These are phyloP conservation scores for Penicillium sp. DNA, from an alignment of 2,329 filamentous ascomycete species.

Conservation along the genomic window DNA sequence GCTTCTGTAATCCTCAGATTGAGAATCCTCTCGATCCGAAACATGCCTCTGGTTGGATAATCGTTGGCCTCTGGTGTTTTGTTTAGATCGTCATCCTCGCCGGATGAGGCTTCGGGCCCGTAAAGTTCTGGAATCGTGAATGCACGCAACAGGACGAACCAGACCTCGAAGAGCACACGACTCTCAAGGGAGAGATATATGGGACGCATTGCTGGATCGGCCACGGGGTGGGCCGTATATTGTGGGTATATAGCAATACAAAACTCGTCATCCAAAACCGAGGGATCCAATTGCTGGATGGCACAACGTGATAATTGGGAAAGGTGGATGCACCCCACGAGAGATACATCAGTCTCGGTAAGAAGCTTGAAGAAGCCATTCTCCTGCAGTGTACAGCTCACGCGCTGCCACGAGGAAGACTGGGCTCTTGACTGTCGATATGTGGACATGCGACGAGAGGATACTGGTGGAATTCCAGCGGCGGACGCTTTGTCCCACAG, in stretches of 20 bases:
- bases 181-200: constrained; percentile 86
- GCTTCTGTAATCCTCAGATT: constrained; percentile 61
- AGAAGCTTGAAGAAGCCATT: constrained; percentile 92
- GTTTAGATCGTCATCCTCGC: constrained; percentile 52
- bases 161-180: constrained; percentile 90
- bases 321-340: constrained; percentile 80
- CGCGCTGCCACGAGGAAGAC: constrained; percentile 72
- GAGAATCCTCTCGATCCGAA: constrained; percentile 62
- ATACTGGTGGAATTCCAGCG: constrained; percentile 37
- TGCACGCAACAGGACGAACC: constrained; percentile 87
- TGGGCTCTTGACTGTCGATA: constrained; percentile 57
- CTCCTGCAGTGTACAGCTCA: constrained; percentile 91
- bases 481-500: constrained; percentile 77
- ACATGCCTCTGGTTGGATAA: constrained; percentile 56
- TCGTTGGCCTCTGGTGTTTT: constrained; percentile 29
- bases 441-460: constrained; percentile 48
- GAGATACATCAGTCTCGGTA: constrained; percentile 75
- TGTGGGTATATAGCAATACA: constrained; percentile 95
- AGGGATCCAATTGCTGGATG: constrained; percentile 83
- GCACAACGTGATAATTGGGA: constrained; percentile 85
- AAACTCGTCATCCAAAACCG: constrained; percentile 86
- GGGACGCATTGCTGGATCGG: constrained; percentile 75
- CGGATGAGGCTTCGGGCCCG: constrained; percentile 52
- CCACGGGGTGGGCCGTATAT: constrained; percentile 71
- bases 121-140: constrained; percentile 93